phyloP scores from a whole-genome alignment of 2,329 filamentous ascomycete genomes.

The Aspergillus novoparasiticus region DNA sequence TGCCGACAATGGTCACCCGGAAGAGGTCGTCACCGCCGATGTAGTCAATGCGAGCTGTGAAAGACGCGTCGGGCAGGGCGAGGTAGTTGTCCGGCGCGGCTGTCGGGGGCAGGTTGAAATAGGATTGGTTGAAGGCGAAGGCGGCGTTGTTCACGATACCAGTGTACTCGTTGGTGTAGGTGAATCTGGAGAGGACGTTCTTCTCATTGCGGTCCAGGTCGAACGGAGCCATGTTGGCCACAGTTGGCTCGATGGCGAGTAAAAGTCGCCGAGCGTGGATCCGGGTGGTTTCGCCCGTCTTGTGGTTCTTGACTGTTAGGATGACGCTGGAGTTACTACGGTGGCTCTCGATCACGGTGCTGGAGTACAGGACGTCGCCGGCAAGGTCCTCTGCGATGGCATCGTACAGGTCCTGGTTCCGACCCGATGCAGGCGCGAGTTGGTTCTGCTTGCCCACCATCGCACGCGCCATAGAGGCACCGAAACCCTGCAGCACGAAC shows the following conservation, averaged over 20 bases:
- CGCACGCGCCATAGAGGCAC: conserved; percentile 26
- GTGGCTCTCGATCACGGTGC: conserved; percentile 31
- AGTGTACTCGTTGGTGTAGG: conserved; percentile 37
- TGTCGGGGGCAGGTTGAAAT: conserved; percentile 50
- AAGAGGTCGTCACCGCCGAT: conserved; percentile 24
- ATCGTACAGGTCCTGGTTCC: conserved; percentile 48
- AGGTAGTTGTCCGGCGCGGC: conserved; percentile 31
- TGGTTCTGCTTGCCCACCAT: conserved; percentile 34
- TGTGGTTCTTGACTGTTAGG: conserved; percentile 32
- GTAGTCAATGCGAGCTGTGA: conserved; percentile 25
- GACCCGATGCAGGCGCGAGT: conserved; percentile 33
- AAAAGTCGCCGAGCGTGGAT: conserved; percentile 41
- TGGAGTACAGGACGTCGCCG: conserved; percentile 44
- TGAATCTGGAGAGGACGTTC: conserved; percentile 39
- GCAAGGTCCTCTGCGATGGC: conserved; percentile 40
- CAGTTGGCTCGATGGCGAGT: conserved; percentile 41
- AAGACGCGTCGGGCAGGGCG: conserved; percentile 19
- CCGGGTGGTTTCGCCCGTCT: conserved; percentile 29
- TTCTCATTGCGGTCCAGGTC: conserved; percentile 36
- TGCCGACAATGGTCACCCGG: conserved; percentile 25
- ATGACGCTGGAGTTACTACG: conserved; percentile 32
- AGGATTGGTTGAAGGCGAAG: conserved; percentile 26
- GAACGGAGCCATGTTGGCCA: conserved; percentile 37
- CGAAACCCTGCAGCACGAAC: conserved; percentile 19
- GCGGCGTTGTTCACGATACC: conserved; percentile 37